These are phyloP conservation scores for Wickerhamomyces hampshirensis DNA, from an alignment of 805 yeast genomes.

Conservation along the genomic window DNA sequence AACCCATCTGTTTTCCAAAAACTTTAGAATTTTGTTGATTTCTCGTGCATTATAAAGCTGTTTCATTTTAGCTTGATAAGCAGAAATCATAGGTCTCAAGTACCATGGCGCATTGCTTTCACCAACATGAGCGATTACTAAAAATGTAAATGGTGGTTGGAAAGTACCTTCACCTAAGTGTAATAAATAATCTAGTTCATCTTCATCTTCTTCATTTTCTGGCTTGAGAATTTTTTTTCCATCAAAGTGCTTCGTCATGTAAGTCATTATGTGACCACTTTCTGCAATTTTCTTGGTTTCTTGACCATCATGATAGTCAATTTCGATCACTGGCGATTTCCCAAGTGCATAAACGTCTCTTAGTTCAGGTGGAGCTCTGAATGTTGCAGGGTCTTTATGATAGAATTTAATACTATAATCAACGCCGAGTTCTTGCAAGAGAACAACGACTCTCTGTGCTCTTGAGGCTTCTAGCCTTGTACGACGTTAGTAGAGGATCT, in stretches of 20 bases:
- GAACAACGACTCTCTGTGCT: no score
- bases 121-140: no score
- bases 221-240: constrained; percentile 32
- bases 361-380: constrained; percentile 45
- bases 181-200: constrained; percentile 43
- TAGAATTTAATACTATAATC: constrained; percentile 51
- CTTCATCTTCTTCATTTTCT: constrained; percentile 30
- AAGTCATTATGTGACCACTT: constrained; percentile 52
- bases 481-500: no score
- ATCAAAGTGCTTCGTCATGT: constrained; percentile 47
- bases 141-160: constrained; percentile 40
- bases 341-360: constrained; percentile 57
- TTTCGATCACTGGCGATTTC: constrained; percentile 54
- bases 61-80: constrained; percentile 41
- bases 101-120: constrained; percentile 40
- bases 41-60: constrained; percentile 45
- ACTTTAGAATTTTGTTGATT: constrained; percentile 32
- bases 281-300: constrained; percentile 43
- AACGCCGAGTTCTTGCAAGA: constrained; percentile 48
- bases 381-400: constrained; percentile 41
- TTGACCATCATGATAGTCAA: constrained; percentile 29
- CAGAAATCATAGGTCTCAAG: constrained; percentile 36
- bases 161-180: constrained; percentile 59
- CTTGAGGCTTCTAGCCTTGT: no score
- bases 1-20: constrained; percentile 38